A percentile compares a stretch with the other conserved stretches of the same genome.
Evolutionary conservation across 306 rosid species (phyloP).

Genomic region (Lotus japonicus): DNA sequence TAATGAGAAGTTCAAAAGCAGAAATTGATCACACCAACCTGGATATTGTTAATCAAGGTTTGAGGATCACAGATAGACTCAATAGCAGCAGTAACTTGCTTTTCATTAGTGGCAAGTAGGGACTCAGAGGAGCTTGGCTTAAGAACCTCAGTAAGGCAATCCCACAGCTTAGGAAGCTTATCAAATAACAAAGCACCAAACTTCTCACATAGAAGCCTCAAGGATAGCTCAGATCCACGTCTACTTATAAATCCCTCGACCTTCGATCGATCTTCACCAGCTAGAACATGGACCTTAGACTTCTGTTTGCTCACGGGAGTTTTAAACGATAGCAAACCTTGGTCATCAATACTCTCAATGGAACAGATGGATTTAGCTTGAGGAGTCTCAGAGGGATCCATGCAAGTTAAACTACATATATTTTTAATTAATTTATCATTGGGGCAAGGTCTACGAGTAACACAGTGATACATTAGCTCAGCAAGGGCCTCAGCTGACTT

Average conservation of each 20-base stretch:
- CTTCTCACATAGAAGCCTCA: slow-evolving; percentile 79
- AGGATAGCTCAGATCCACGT: slow-evolving; percentile 87
- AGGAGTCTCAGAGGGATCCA: slow-evolving; percentile 93
- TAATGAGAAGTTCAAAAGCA: not conserved
- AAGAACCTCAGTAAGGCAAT: slow-evolving; percentile 91
- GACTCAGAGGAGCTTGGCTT: slow-evolving; percentile 49
- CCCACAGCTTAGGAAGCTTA: slow-evolving; percentile 95
- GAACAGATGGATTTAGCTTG: slow-evolving; percentile 75
- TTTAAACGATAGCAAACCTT: slow-evolving; percentile 66
- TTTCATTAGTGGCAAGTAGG: slow-evolving; percentile 32
- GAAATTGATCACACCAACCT: slow-evolving; percentile 48
- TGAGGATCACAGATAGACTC: slow-evolving; percentile 77
- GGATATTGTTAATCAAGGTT: slow-evolving; percentile 84
- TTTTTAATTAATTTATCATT: slow-evolving; percentile 90
- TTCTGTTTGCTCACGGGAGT: slow-evolving; percentile 54
- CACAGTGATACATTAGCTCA: slow-evolving; percentile 80
- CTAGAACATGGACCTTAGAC: slow-evolving; percentile 55
- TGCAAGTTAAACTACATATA: slow-evolving; percentile 76
- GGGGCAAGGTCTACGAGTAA: slow-evolving; percentile 81
- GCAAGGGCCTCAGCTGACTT: slow-evolving; percentile 97
- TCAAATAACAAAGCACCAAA: slow-evolving; percentile 72
- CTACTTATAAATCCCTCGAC: slow-evolving; percentile 89
- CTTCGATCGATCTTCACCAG: slow-evolving; percentile 87
- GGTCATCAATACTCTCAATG: slow-evolving; percentile 79
- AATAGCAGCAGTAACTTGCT: slow-evolving; percentile 26